Conservation (phyloP, 1,284 basidiomycete genomes). For the Marasmius fiardii region DNA sequence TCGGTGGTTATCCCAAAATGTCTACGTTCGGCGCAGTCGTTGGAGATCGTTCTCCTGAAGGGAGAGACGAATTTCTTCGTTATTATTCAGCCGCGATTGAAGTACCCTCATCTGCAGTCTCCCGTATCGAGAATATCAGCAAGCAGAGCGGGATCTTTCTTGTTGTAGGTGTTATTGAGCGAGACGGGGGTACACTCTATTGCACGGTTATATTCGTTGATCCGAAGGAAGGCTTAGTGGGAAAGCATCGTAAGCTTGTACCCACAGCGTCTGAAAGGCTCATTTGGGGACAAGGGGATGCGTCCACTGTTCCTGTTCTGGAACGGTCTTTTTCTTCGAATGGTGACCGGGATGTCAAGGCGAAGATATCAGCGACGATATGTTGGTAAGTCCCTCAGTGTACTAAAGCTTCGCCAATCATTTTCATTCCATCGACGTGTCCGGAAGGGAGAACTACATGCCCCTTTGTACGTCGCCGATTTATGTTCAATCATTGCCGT, state of each 20-base stretch:
- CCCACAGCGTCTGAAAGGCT: conserved; percentile 69
- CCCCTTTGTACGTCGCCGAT: conserved; percentile 46
- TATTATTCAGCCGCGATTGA: conserved; percentile 58
- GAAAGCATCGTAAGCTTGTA: conserved; percentile 70
- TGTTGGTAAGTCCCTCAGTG: conserved; percentile 51
- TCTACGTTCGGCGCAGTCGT: conserved; percentile 57
- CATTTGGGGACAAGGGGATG: conserved; percentile 67
- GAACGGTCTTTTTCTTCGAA: conserved; percentile 28
- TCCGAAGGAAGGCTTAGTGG: conserved; percentile 52
- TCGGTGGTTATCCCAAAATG: conserved; percentile 67
- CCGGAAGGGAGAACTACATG: conserved; percentile 74
- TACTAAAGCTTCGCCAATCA: not conserved
- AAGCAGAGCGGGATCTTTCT: conserved; percentile 53
- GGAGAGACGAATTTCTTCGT: conserved; percentile 58
- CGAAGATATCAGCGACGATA: conserved; percentile 60
- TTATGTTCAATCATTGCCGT: not conserved
- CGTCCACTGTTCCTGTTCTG: conserved; percentile 44
- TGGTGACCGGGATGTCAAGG: conserved; percentile 29
- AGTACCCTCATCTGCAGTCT: conserved; percentile 48
- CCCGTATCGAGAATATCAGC: conserved; percentile 49
- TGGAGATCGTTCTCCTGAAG: conserved; percentile 48
- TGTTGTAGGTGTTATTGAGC: conserved; percentile 69
- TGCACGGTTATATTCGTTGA: conserved; percentile 69
- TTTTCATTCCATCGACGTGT: conserved; percentile 2
- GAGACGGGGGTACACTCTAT: conserved; percentile 63